Percentiles rank a stretch among this genome's conserved stretches.
Evolutionary conservation across 352 stramenopile species (phyloP).

Genomic region (Phytopythium helicoides): DNA sequence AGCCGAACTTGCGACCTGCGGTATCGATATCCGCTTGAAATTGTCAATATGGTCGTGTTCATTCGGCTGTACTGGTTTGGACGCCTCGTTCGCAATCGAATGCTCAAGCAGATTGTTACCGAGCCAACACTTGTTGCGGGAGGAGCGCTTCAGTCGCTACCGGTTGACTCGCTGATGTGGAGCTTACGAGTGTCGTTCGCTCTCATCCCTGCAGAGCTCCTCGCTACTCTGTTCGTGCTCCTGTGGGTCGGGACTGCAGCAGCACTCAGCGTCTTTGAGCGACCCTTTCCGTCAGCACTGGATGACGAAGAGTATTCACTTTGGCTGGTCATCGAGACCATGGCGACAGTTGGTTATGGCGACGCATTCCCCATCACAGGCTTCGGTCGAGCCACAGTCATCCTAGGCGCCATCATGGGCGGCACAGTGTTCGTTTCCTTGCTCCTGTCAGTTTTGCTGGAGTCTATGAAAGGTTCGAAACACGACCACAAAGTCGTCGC

Average conservation of each 20-base stretch:
- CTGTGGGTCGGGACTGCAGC: slow-evolving; percentile 50
- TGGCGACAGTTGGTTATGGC: slow-evolving; percentile 58
- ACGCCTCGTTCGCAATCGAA: slow-evolving; percentile 47
- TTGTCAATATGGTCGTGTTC: slow-evolving; percentile 59
- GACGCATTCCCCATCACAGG: slow-evolving; percentile 54
- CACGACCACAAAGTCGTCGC: slow-evolving; percentile 46
- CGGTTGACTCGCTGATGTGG: slow-evolving; percentile 51
- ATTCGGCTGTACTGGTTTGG: slow-evolving; percentile 59
- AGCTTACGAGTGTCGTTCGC: slow-evolving; percentile 52
- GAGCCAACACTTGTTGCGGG: slow-evolving; percentile 25
- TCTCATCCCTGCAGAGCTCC: slow-evolving; percentile 30
- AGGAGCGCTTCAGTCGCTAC: slow-evolving; percentile 21
- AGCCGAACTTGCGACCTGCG: slow-evolving; percentile 30
- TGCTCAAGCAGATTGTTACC: slow-evolving; percentile 33
- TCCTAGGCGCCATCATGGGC: slow-evolving; percentile 49
- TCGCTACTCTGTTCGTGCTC: slow-evolving; percentile 41
- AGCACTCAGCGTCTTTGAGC: slow-evolving; percentile 55
- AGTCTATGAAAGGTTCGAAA: slow-evolving; percentile 56
- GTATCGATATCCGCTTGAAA: slow-evolving; percentile 59
- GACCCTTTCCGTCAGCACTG: slow-evolving; percentile 51
- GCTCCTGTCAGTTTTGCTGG: slow-evolving; percentile 64
- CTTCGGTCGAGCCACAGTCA: slow-evolving; percentile 36
- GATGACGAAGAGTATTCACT: slow-evolving; percentile 57
- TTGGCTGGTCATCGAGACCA: slow-evolving; percentile 66
- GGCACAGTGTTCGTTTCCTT: slow-evolving; percentile 52